Base-by-base conservation (phyloP, 331 rosid genomes). In the Cydonia oblonga region DNA sequence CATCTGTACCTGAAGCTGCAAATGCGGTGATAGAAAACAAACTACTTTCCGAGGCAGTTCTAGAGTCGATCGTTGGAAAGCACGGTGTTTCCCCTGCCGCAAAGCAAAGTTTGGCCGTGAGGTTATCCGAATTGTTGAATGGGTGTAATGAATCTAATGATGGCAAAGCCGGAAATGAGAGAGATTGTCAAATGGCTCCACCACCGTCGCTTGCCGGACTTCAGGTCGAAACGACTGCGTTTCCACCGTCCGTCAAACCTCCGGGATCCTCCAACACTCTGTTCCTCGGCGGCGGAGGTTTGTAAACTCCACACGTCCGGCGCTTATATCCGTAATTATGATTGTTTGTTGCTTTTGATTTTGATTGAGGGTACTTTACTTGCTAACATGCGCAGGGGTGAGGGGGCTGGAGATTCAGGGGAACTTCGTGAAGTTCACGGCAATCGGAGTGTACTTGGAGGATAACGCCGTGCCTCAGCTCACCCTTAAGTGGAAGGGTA, bases 281-380 rank as follows among this genome's bases (percentile, higher is more conserved):
- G 24, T 84, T 86, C 67, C 98, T 92, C 72, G 96, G 86, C 53
- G 98, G 97, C 5, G 91, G 91, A 75, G 96, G 97, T 86, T 30
- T 66, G 23, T 78, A 30, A 15, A 7, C 63, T 38, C 13, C 44
- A 19, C 20, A 1, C 64, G 9, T 9, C 35, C 38, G 42, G 33
- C 52, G 20, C 46, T 10, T 40, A 0, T 4, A 40, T 10, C 14
- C 26, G 26, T 3, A 5, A 28, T 51, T 40, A 3, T 38, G 29
- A 19, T 22, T 26, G 6, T 5, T 26, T 44, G 32, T n/a, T 32
- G 23, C 0, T 53, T 61, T 40, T 1, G 52, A 10, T 14, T 44
- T 10, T 2, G 16, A 38, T 30, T 23, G 16, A 1, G 6, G 54
- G n/a, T 51, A 56, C 11, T 11, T 40, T 68, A 70, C 24, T 72